Percentiles rank a stretch among this genome's conserved stretches.
These are phyloP conservation scores for Aspergillus diversus DNA, from an alignment of 495 filamentous ascomycete species.

Conservation along the genomic window DNA sequence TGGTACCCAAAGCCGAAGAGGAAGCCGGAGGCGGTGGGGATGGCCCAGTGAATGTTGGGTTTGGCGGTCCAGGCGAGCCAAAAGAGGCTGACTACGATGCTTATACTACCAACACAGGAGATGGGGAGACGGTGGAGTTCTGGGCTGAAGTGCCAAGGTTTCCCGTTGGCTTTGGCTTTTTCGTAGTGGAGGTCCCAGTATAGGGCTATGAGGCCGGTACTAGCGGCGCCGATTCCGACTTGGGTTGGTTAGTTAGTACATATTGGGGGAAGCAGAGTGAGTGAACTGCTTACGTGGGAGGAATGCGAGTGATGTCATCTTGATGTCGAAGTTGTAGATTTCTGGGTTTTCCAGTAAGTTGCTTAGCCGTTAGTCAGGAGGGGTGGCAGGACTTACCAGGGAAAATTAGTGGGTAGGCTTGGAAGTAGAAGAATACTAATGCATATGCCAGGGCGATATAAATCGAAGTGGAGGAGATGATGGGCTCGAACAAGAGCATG, in stretches of 20 bases:
- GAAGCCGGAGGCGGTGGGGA: conserved; percentile 65
- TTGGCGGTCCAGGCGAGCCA: conserved; percentile 74
- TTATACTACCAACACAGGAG: conserved; percentile 66
- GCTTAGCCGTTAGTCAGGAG: background rate
- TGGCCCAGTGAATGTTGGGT: conserved; percentile 60
- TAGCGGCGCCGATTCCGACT: conserved; percentile 44
- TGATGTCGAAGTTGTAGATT: conserved; percentile 39
- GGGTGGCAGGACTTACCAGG: conserved; percentile 29
- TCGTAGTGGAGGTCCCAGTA: conserved; percentile 59
- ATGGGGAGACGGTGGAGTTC: conserved; percentile 69
- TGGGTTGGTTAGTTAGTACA: conserved; percentile 17
- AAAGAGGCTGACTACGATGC: conserved; percentile 65
- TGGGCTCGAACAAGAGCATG: conserved; percentile 58
- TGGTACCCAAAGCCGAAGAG: conserved; percentile 72
- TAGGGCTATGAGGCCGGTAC: conserved; percentile 46
- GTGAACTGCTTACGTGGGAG: conserved; percentile 37
- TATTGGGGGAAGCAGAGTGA: background rate
- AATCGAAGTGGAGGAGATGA: conserved; percentile 67
- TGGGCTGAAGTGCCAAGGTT: conserved; percentile 49
- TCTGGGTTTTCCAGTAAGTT: conserved; percentile 18
- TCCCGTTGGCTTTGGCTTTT: conserved; percentile 39
- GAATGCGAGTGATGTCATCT: conserved; percentile 46
- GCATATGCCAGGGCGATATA: conserved; percentile 72
- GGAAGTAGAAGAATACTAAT: conserved; percentile 75
- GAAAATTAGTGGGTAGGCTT: conserved; percentile 69